Conservation (phyloP, 768 basidiomycete species). For the Leccinum broughii region DNA sequence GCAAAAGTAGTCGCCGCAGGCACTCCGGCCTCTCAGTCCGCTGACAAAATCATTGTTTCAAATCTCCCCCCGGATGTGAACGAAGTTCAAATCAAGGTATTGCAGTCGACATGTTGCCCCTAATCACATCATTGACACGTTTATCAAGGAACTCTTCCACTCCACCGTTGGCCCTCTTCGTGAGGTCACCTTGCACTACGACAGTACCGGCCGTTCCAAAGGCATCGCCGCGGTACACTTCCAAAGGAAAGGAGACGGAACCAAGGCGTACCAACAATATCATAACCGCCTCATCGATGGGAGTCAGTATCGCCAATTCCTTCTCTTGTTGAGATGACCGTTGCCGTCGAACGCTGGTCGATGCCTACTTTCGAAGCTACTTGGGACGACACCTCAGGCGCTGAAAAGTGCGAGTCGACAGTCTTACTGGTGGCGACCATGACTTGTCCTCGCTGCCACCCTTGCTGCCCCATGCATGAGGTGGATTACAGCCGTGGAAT, state of each 20-base stretch:
- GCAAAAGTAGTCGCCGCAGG: conserved; percentile 43
- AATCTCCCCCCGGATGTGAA: conserved; percentile 93
- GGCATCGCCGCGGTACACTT: conserved; percentile 89
- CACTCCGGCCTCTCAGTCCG: conserved; percentile 38
- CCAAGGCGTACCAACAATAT: conserved; percentile 91
- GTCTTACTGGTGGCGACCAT: conserved; percentile 29
- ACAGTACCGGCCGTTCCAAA: conserved; percentile 83
- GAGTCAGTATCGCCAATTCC: conserved; percentile 87
- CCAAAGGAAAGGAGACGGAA: conserved; percentile 82
- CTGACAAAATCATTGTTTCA: conserved; percentile 94
- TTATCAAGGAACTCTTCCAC: conserved; percentile 82
- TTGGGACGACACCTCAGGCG: conserved; percentile 29
- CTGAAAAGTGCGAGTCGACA: conserved; percentile 33
- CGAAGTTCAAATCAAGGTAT: conserved; percentile 89
- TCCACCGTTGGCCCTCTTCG: conserved; percentile 86
- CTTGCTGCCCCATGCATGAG: conserved; percentile 14
- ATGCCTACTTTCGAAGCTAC: conserved; percentile 20
- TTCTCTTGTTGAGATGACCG: conserved; percentile 30
- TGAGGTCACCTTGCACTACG: conserved; percentile 84
- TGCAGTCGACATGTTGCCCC: conserved; percentile 14
- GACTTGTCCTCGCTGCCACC: conserved; percentile 32
- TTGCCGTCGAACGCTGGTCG: conserved; percentile 27
- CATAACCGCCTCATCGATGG: conserved; percentile 99
- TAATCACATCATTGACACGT: conserved; percentile 4
- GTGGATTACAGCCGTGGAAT: conserved; percentile 30